These are phyloP conservation scores for Rhodomyrtus tomentosa DNA, from an alignment of 345 rosid species.

Conservation along the genomic window DNA sequence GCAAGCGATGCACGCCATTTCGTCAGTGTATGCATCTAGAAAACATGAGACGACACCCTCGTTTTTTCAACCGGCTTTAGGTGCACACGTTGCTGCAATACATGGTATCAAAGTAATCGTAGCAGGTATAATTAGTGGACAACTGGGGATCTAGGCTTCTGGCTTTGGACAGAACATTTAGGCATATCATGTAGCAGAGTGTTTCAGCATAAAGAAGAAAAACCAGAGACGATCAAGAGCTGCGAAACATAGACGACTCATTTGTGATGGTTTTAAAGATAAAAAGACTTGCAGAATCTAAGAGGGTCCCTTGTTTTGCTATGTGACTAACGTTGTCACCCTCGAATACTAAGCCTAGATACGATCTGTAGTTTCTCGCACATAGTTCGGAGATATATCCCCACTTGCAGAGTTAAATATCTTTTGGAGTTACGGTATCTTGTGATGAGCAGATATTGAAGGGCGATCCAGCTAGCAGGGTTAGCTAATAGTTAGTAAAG, in stretches of 20 bases:
- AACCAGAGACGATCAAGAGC: neutral
- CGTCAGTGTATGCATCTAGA: neutral
- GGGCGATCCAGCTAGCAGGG: neutral
- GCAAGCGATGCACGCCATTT: neutral
- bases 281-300: neutral
- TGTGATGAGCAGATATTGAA: neutral
- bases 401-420: accelerated
- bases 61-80: neutral
- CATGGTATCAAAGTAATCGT: neutral
- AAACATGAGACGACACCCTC: neutral
- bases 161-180: neutral
- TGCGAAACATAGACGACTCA: neutral
- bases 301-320: neutral
- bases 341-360: neutral
- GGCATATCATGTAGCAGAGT: neutral
- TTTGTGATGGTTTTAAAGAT: neutral
- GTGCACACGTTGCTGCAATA: neutral
- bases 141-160: neutral
- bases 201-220: neutral
- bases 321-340: neutral
- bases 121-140: neutral
- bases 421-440: neutral
- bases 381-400: neutral
- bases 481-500: neutral
- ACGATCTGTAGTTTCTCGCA: neutral